Conservation (phyloP, 2,329 filamentous ascomycete species). For the Claviceps arundinis region DNA sequence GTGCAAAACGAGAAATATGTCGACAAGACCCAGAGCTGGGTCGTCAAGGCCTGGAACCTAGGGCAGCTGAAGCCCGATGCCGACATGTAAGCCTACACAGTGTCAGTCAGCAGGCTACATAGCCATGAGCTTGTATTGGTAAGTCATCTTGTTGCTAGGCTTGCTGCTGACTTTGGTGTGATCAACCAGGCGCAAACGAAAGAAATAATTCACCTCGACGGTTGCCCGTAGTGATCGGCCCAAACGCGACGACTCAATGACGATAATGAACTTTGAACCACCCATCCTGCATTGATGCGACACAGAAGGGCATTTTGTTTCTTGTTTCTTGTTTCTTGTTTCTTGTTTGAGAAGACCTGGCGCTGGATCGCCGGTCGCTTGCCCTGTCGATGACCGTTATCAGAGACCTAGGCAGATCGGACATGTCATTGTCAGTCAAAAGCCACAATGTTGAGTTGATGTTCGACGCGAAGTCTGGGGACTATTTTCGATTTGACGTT, state of each 20-base stretch:
- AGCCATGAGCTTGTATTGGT: neutral
- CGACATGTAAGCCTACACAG: constrained; percentile 9
- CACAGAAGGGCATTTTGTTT: neutral
- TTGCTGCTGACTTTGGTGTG: neutral
- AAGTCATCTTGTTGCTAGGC: no score
- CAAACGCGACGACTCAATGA: neutral
- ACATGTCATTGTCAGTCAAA: neutral
- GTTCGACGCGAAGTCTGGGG: no score
- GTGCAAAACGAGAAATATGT: constrained; percentile 57
- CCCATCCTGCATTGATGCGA: neutral
- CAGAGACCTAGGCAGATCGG: neutral
- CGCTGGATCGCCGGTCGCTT: neutral
- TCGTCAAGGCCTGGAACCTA: constrained; percentile 55
- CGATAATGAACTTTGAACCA: no score
- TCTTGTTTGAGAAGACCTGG: neutral
- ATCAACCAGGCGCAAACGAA: constrained; percentile 4
- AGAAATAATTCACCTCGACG: constrained; percentile 2
- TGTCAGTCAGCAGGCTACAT: neutral
- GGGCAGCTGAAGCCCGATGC: constrained; percentile 18
- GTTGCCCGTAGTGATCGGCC: neutral
- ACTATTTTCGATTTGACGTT: no score
- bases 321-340: no score
- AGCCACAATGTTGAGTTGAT: neutral
- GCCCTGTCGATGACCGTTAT: neutral
- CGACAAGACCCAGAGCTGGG: constrained; percentile 56